Base-by-base conservation (phyloP, 345 rosid genomes). In the Kandelia obovata region DNA sequence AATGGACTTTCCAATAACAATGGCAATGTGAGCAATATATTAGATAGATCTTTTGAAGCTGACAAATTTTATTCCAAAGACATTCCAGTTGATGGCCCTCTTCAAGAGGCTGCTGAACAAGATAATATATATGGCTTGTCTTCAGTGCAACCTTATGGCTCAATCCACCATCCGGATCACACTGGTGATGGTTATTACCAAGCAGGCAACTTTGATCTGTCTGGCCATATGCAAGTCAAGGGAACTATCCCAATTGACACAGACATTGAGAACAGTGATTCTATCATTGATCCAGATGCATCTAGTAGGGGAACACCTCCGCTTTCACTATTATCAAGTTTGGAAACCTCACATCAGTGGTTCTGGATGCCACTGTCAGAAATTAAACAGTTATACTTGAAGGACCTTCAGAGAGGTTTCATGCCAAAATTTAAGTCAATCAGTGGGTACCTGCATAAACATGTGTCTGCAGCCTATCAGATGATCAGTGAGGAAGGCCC, bases 321-420 rank as follows among this genome's bases (percentile, higher is more conserved):
- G 28, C 58, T 61, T 47, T 84, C 88, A 56, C 67, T 62, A 8
- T 74, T 72, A 53, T 74, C 80, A 19, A 71, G 68, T 78, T 81
- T 84, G 73, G 83, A 86, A 66, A 76, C 72, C 57, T 53, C 76
- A 53, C 68, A 66, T 64, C 92, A 84, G 72, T 92, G 99, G 97
- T 89, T 84, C 79, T 96, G 97, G 98, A 86, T 58, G 80, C 88
- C 96, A 25, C 88, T 87, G 65, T 69, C 86, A 70, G 91, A 96
- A 72, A 82, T 92, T 72, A 87, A 73, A 55, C 77, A 71, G 66
- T 83, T 77, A 43, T 81, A 78, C 66, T 62, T 81, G 75, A 86
- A 76, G n/a, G 89, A 90, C 76, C 77, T 95, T 78, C 81, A 66
- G 75, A 79, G 85, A 76, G 89, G 88, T 59, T 83, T 63, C 82